These are phyloP conservation scores for Sarocladium kiliense DNA, from an alignment of 2,329 filamentous ascomycete species.

Conservation along the genomic window DNA sequence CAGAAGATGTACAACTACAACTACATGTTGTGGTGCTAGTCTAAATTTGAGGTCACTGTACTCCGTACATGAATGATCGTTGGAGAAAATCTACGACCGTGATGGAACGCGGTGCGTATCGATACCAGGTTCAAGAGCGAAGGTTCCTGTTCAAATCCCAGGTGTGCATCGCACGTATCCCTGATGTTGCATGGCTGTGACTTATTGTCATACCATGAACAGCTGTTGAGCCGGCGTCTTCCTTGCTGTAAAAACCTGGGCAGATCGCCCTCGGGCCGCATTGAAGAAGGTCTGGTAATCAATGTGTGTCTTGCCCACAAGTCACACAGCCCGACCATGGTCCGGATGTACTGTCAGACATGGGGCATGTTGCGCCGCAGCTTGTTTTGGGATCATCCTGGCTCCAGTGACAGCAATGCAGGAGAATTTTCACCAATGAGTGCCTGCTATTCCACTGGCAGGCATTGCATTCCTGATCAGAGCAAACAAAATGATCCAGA, in stretches of 20 bases:
- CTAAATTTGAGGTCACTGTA: no score
- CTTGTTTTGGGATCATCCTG: not conserved
- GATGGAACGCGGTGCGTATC: no score
- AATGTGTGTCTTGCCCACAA: not conserved
- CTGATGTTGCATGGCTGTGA: no score
- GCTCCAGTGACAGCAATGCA: not conserved
- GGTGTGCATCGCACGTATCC: no score
- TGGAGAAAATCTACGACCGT: no score
- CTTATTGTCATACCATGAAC: no score
- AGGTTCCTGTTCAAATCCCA: no score
- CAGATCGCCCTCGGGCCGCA: not conserved
- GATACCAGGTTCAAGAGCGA: no score
- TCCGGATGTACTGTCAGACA: not conserved
- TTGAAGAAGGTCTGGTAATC: not conserved
- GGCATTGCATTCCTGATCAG: not conserved
- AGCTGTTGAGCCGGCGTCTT: no score
- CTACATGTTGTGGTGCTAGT: no score
- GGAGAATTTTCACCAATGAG: conserved; percentile 6
- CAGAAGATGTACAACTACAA: no score
- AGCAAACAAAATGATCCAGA: not conserved
- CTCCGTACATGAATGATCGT: no score
- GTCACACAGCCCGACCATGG: not conserved
- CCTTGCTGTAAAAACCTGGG: not conserved
- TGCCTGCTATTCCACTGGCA: not conserved
- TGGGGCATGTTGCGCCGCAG: not conserved